Conservation (phyloP, 1,284 basidiomycete genomes). For the Agaricales sp. region DNA sequence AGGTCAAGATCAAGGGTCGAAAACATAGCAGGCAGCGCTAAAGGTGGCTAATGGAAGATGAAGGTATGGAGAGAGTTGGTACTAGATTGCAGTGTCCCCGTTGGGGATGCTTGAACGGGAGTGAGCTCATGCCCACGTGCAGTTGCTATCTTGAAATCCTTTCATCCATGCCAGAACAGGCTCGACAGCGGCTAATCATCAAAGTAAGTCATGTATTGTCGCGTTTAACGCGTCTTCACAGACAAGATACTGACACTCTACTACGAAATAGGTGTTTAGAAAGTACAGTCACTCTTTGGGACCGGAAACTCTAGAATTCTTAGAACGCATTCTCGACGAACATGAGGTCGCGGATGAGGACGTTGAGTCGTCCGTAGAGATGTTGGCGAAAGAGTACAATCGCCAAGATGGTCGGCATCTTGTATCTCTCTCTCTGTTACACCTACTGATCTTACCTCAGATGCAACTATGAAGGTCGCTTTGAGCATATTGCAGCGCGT, state of each 20-base stretch:
- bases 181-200: conserved; percentile 50
- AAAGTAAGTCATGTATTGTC: conserved; percentile 31
- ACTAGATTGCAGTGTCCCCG: conserved; percentile 5
- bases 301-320: conserved; percentile 57
- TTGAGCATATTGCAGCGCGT: conserved; percentile 66
- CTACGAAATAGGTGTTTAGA: conserved; percentile 49
- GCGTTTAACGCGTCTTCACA: neutral
- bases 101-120: conserved; percentile 3
- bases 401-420: conserved; percentile 71
- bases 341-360: conserved; percentile 66
- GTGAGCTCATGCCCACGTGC: conserved; percentile 5
- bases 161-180: conserved; percentile 26
- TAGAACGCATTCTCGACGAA: conserved; percentile 57
- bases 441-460: conserved; percentile 22
- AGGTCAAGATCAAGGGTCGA: conserved; percentile 66
- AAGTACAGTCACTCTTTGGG: conserved; percentile 80
- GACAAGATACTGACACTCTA: neutral
- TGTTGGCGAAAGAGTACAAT: conserved; percentile 82
- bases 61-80: neutral
- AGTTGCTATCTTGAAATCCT: neutral
- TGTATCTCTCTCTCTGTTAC: conserved; percentile 8
- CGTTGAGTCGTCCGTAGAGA: conserved; percentile 71
- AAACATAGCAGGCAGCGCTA: conserved; percentile 35
- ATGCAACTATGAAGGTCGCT: conserved; percentile 75
- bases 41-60: too few relatives aligned